Percentiles rank a stretch among this genome's conserved stretches.
Conservation (phyloP, 2,329 filamentous ascomycete genomes). For the Cercospora nicotianae region DNA sequence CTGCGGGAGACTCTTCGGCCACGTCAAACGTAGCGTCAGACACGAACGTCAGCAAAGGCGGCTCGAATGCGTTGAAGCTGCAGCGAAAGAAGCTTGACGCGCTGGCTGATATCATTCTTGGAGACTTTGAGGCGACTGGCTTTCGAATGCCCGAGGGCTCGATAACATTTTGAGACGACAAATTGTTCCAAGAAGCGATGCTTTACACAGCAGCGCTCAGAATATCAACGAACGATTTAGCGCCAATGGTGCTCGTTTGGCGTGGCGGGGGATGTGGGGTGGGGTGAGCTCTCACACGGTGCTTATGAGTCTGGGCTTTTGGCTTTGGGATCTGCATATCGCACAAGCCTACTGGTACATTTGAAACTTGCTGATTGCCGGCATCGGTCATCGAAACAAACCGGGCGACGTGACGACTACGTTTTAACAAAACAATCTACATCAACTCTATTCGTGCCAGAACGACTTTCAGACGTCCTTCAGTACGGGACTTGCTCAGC, state of each 20-base stretch:
- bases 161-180: conserved; percentile 34
- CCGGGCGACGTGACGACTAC: not conserved
- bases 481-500: not conserved
- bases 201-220: not conserved
- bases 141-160: conserved; percentile 50
- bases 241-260: not conserved
- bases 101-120: conserved; percentile 46
- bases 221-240: not conserved
- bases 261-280: conserved; percentile 6
- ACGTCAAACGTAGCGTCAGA: conserved; percentile 13
- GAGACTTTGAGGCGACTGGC: conserved; percentile 47
- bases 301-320: conserved; percentile 9
- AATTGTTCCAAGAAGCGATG: not conserved
- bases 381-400: conserved; percentile 11
- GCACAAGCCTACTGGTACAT: not conserved
- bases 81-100: conserved; percentile 52
- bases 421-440: not conserved
- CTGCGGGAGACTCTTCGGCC: conserved; percentile 8
- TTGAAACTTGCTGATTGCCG: conserved; percentile 4
- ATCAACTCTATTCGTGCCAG: not conserved
- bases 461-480: not conserved
- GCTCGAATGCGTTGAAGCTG: conserved; percentile 46
- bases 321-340: conserved; percentile 6
- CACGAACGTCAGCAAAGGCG: conserved; percentile 28
- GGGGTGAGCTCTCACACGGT: conserved; percentile 8